phyloP scores from a whole-genome alignment of 805 yeast genomes.

The Jamesozyma rosinii region DNA sequence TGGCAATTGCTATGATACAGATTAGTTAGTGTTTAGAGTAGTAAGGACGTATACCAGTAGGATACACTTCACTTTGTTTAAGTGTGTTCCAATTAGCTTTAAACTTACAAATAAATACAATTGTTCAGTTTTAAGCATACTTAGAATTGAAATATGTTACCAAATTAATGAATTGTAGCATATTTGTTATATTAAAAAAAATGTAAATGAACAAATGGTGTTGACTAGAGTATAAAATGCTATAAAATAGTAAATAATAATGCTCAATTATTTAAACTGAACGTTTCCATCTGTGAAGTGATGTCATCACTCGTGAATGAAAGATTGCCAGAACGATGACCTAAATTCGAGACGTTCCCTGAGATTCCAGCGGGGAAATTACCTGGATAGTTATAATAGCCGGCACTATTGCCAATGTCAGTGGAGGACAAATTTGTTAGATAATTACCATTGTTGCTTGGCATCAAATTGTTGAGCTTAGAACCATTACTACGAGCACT shows the following conservation, averaged over 20 bases:
- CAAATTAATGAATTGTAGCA: too few species aligned
- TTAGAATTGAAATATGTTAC: too few species aligned
- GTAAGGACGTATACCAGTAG: constrained; percentile 25
- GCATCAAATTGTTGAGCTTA: constrained; percentile 15
- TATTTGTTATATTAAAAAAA: too few species aligned
- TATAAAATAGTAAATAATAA: too few species aligned
- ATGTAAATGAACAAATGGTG: too few species aligned
- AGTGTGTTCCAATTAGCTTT: too few species aligned
- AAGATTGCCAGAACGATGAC: constrained; percentile 8
- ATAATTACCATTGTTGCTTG: constrained; percentile 7
- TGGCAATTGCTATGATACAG: constrained; percentile 3
- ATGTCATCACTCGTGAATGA: constrained; percentile 19
- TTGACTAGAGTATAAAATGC: too few species aligned
- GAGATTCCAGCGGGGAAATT: constrained; percentile 18
- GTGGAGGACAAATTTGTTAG: constrained; percentile 2
- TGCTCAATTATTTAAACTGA: constrained; percentile 23
- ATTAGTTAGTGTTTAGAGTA: constrained; percentile 25
- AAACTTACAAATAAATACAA: too few species aligned
- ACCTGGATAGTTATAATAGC: constrained; percentile 27
- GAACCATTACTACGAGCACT: constrained; percentile 27
- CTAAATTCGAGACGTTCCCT: not conserved
- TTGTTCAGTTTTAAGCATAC: too few species aligned
- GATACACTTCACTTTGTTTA: too few species aligned
- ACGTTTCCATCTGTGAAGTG: constrained; percentile 24
- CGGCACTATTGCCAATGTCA: not conserved